A percentile compares a stretch with the other conserved stretches of the same genome.
These are phyloP conservation scores for Magnaporthiopsis poae DNA, from an alignment of 2,329 filamentous ascomycete genomes.

Conservation along the genomic window DNA sequence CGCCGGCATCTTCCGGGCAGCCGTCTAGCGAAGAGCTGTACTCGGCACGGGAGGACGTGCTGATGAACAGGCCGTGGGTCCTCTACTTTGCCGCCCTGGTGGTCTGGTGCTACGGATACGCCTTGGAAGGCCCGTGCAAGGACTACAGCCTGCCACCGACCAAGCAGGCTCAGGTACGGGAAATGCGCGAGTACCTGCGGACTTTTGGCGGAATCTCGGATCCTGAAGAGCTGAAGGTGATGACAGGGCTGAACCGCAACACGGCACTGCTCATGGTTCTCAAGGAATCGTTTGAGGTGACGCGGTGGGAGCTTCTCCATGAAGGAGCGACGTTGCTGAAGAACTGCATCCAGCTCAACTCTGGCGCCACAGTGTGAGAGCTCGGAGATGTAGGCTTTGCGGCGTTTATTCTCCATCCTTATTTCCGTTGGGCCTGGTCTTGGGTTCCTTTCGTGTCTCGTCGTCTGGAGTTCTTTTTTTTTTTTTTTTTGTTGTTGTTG, in stretches of 20 bases:
- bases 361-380: conserved; percentile 23
- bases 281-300: conserved; percentile 68
- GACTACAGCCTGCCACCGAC: conserved; percentile 21
- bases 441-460: not conserved
- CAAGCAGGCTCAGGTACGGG: conserved; percentile 55
- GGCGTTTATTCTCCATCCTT: not conserved
- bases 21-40: conserved; percentile 46
- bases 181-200: conserved; percentile 72
- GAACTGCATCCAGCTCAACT: conserved; percentile 62
- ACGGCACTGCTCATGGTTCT: conserved; percentile 73
- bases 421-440: conserved; percentile 1
- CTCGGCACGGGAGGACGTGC: conserved; percentile 74
- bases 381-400: not conserved
- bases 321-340: conserved; percentile 73
- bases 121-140: conserved; percentile 68
- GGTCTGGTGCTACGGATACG: conserved; percentile 90
- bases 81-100: conserved; percentile 86
- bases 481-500: too few species aligned
- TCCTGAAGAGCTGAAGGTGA: conserved; percentile 66
- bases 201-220: conserved; percentile 61
- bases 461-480: not conserved
- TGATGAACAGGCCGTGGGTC: conserved; percentile 89
- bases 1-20: not conserved
- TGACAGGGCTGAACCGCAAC: conserved; percentile 72
- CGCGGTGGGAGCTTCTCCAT: conserved; percentile 82